phyloP scores from a whole-genome alignment of 345 rosid genomes.

The Gossypium stocksii region DNA sequence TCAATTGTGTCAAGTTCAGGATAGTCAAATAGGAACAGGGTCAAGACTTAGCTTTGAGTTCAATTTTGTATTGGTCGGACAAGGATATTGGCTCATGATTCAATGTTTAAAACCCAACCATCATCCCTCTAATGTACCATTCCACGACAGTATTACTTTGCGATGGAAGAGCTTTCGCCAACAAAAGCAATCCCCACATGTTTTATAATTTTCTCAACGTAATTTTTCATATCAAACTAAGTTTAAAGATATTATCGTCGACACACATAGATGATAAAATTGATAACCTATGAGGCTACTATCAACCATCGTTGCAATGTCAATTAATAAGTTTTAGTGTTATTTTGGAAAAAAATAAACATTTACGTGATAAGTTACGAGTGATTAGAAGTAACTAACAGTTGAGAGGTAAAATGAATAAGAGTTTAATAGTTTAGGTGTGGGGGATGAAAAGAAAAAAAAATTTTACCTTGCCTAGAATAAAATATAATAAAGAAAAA shows the following conservation, averaged over 20 bases:
- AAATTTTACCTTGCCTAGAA: neutral
- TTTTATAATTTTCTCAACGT: constrained; percentile 51
- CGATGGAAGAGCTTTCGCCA: constrained; percentile 72
- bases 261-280: constrained; percentile 37
- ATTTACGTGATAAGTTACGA: too few relatives aligned
- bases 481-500: neutral
- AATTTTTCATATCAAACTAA: constrained; percentile 59
- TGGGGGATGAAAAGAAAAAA: neutral
- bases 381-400: too few relatives aligned
- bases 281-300: constrained; percentile 33
- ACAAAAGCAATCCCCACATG: constrained; percentile 74
- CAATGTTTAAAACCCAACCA: constrained; percentile 37
- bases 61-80: constrained; percentile 39
- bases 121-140: constrained; percentile 74
- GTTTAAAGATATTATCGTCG: constrained; percentile 67
- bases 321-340: too few relatives aligned
- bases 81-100: constrained; percentile 38
- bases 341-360: too few relatives aligned
- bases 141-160: constrained; percentile 63
- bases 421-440: too few relatives aligned
- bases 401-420: too few relatives aligned
- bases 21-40: neutral
- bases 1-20: neutral
- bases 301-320: constrained; percentile 15
- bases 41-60: neutral